Evolutionary conservation across 208 protist genomes (phyloP).

Genomic region (Leishmania mexicana): DNA sequence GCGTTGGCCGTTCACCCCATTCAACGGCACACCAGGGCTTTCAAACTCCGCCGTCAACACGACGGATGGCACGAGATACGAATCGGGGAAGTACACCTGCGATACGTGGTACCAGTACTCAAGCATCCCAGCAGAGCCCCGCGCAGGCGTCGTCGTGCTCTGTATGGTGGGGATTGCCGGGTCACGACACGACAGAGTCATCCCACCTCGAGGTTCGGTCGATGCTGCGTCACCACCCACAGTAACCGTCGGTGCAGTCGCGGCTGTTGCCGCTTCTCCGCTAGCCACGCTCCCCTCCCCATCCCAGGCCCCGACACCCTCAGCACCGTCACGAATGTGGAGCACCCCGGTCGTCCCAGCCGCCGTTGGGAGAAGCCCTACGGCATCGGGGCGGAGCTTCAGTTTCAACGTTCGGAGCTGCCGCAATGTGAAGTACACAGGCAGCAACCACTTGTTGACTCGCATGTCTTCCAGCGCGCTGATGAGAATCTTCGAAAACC

Average conservation of each 20-base stretch:
- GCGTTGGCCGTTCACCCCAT: slow-evolving; percentile 51
- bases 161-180: neutral
- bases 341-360: neutral
- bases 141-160: neutral
- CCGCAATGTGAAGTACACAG: slow-evolving; percentile 42
- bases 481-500: neutral
- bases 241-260: neutral
- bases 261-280: neutral
- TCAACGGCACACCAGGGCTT: slow-evolving; percentile 46
- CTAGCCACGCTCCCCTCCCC: neutral
- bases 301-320: neutral
- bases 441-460: slow-evolving; percentile 39
- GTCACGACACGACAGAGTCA: neutral
- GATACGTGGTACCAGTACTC: slow-evolving; percentile 81
- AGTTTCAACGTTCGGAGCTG: slow-evolving; percentile 28
- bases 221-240: neutral
- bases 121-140: neutral
- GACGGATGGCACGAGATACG: slow-evolving; percentile 39
- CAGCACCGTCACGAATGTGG: neutral
- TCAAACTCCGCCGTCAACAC: slow-evolving; percentile 49
- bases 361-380: neutral
- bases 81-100: slow-evolving; percentile 55
- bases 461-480: slow-evolving; percentile 33
- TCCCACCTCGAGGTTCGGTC: neutral
- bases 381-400: slow-evolving; percentile 31